Base-by-base conservation (phyloP, 108 stramenopile genomes). In the Epithemia pelagica region DNA sequence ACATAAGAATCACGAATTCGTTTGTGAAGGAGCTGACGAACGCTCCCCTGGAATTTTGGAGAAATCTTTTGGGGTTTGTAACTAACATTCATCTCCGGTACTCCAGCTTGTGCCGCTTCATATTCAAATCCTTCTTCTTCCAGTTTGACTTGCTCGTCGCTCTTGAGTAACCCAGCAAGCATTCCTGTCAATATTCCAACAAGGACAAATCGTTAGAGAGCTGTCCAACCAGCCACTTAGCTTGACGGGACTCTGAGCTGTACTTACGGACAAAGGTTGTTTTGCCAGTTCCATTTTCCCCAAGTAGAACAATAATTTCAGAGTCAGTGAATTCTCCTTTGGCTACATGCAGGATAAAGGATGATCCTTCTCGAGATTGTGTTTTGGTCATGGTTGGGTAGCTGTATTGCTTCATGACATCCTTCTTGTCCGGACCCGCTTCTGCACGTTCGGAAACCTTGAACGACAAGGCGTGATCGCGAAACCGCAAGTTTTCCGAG, bases 61-160 rank as follows among this genome's bases (percentile, higher is more conserved):
- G 91, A 87, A 69, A 99, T 98, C 82, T 99, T 98, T 82, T 99
- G 99, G 3, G 97, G 99, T 74, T 99, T 99, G 96, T 98, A 98
- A 27, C 89, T 88, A 28, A 99, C 97, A 69, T 95, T 94, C 28
- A 99, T 81, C 59, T 95, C 89, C 0, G 97, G 97, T 57, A 87
- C 94, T 31, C 96, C 96, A 23, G 95, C 92, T 26, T 69, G 65
- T n/a, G 86, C 74, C 10, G 91, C 96, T 69, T 83, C 87, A 61
- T 93, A 91, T 30, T 82, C 80, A 54, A 78, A 68, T 18, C 93
- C 94, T 51, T 88, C 80, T 63, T 82, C 81, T 70, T 93, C 88
- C 20, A 92, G 62, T 67, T 78, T 74, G 28, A 66, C 78, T 59
- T 92, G 89, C 69, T 98, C 96, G 73, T 98, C 97, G 37, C 87